Conservation (phyloP, 2,329 filamentous ascomycete species). For the Xylariaceae sp. region DNA sequence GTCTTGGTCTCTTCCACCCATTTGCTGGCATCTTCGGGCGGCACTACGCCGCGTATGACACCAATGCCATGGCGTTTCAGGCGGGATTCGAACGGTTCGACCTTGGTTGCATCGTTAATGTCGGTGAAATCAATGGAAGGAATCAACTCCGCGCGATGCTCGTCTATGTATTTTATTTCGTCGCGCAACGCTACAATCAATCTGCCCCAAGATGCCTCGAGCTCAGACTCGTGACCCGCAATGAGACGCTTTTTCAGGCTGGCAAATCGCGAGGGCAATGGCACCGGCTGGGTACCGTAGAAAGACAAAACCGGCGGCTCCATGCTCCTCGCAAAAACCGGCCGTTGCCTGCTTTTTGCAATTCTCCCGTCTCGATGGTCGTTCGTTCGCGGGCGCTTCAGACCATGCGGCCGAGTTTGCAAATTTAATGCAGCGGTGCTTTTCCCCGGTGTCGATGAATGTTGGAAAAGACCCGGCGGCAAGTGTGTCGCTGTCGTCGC, state of each 20-base stretch:
- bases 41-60: conserved; percentile 61
- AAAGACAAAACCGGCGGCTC: conserved; percentile 52
- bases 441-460: conserved; percentile 1
- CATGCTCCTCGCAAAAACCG: conserved; percentile 37
- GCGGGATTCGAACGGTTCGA: conserved; percentile 52
- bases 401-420: conserved; percentile 18
- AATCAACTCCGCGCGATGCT: conserved; percentile 49
- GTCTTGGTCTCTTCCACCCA: conserved; percentile 56
- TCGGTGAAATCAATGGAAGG: conserved; percentile 53
- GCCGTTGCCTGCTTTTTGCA: conserved; percentile 31
- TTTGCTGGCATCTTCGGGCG: conserved; percentile 50
- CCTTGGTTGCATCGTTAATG: conserved; percentile 44
- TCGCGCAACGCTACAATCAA: conserved; percentile 48
- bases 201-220: conserved; percentile 53
- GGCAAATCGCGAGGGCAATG: conserved; percentile 56
- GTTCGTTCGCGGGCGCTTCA: conserved; percentile 31
- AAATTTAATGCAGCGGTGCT: conserved; percentile 1
- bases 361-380: conserved; percentile 33
- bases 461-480: background rate
- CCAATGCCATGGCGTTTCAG: conserved; percentile 61
- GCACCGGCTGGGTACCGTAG: conserved; percentile 54
- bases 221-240: conserved; percentile 49
- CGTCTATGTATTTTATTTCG: conserved; percentile 51
- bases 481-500: conserved; percentile 11
- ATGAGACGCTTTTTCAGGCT: conserved; percentile 53